Base-by-base conservation (phyloP, 148 eudicot species). In the Vaccinium corymbosum region DNA sequence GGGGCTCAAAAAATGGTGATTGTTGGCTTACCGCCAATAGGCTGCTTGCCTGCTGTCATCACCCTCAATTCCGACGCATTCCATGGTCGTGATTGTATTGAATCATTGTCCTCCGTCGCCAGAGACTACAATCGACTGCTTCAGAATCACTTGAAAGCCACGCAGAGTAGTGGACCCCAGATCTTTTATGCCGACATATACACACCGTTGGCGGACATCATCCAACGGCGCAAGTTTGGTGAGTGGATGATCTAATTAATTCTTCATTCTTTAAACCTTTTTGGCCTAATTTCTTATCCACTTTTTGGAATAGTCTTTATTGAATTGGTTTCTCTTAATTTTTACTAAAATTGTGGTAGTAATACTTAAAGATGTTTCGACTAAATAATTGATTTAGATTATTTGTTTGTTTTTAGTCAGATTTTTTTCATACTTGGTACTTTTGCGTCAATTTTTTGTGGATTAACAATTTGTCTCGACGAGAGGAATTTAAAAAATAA, bases 11-110 rank as follows among this genome's bases (percentile, higher is more conserved):
- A 12, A 48, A 90, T 95, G 6, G 91, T 56, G 0, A 83, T 93
- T 7, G 92, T 90, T 17, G 90, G 93, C 8, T 79, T 91, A 66
- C 93, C 97, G 25, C 97, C 95, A 10, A 87, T 91, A 17, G 93
- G 97, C 42, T 92, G 94, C 87, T 61, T 94, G 87, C 98, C 98
- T 1, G 78, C 51, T 11, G 87, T 88, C 3, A 91, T 93, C 20
- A 93, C 92, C 8, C 25, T 86, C 1, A 53, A 80, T 76, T 35
- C 88, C 3, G 19, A 66, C 32, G 49, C 4, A 0, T 11, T 85
- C 42, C 80, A 22, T 11, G 19, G 52, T 81, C 95, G 94, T 22
- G 66, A 35, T 3, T 94, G 98, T 74, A 80, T 94, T 6, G 94
- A 90, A 72, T 82, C 83, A 17, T 70, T 93, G 6, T 88, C 91